Base-by-base conservation (phyloP, 2,329 filamentous ascomycete genomes). In the Diaporthe sp. region DNA sequence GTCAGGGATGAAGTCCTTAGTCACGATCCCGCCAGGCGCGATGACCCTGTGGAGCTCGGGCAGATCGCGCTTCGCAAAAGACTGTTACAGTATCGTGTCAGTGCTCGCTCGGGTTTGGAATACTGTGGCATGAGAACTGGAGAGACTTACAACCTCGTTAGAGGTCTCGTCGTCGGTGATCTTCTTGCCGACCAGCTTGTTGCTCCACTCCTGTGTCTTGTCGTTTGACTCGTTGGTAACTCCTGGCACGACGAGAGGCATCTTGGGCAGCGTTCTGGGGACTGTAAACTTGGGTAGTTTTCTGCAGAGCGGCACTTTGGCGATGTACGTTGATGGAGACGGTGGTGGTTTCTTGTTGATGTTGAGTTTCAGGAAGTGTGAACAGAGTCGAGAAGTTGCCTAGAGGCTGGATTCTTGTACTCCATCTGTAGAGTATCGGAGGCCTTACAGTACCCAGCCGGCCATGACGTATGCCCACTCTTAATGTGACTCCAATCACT, bases 171-270 rank as follows among this genome's bases (percentile, higher is more conserved):
- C 79, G 0, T 91, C 90, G 15, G 86, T 86, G 17, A 92, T 82
- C 64, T 86, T 92, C 89, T 92, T 93, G 80, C 91, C 91, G 60
- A 90, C 87, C 6, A 93, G 85, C 85, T 92, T 91, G 82, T 87
- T 88, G 77, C 84, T 84, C 91, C 91, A 93, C 79, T 90, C 86
- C 75, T 90, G 85, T 47, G 87, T 89, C 82, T 86, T 86, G 78
- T 82, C 83, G 77, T 81, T 81, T 54, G 85, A 84, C 76, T 83
- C 79, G 68, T 78, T 85, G 77, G 86, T 91, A 78, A 92, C 83
- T 80, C 88, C 89, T 72, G 90, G 90, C 25, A 91, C 87, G 78
- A 92, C 86, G 83, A 92, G 90, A 89, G 91, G 91, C 91, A 93
- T 89, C 8, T 81, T 92, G 84, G n/a, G 70, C 61, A 40, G 52